Base-by-base conservation (phyloP, 1,284 basidiomycete species). In the Cystobasidium slooffiae region DNA sequence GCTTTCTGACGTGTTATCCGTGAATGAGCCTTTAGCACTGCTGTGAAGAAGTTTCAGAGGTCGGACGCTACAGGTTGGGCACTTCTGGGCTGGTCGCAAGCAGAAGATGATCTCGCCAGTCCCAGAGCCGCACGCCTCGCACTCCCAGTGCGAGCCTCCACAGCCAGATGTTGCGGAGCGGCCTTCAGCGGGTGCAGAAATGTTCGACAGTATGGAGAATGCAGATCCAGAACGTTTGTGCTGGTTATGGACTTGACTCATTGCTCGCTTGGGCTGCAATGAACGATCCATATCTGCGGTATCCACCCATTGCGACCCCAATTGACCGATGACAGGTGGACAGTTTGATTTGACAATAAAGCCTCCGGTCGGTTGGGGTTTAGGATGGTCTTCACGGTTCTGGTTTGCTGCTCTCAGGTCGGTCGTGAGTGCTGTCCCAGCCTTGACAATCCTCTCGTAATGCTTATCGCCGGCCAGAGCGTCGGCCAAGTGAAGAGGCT, bases 391-490 rank as follows among this genome's bases (percentile, higher is more conserved):
- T 59, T 73, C 70, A 4, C 70, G 62, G 24, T 73, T 73, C 46
- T 58, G 47, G 58, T 73, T 73, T 20, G 70, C 70, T 51, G 39
- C 56, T 46, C 63, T 65, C 18, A 73, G 62, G 41, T 65, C 70
- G 8, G 41, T 61, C 18, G 58, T 59, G n/a, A 73, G 43, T 16
- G 70, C 70, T 37, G 18, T 66, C 16, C 70, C 70, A 22, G 62
- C 70, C 43, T 63, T 49, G n/a, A 73, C 47, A 22, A 73, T 73
- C 24, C 70, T 46, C 46, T 73, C 70, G 44, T 66, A 73, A 46
- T 73, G 70, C 14, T 59, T 56, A 53, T 73, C 70, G 14, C 70
- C 70, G 14, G 46, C 63, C 7, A 73, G 46, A 16, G 70, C 43
- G 24, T 73, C 70, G 10, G 70, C 70, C 41, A 73, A 52, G 37